Conservation (phyloP, 768 basidiomycete genomes). For the Termitomyces sp. region DNA sequence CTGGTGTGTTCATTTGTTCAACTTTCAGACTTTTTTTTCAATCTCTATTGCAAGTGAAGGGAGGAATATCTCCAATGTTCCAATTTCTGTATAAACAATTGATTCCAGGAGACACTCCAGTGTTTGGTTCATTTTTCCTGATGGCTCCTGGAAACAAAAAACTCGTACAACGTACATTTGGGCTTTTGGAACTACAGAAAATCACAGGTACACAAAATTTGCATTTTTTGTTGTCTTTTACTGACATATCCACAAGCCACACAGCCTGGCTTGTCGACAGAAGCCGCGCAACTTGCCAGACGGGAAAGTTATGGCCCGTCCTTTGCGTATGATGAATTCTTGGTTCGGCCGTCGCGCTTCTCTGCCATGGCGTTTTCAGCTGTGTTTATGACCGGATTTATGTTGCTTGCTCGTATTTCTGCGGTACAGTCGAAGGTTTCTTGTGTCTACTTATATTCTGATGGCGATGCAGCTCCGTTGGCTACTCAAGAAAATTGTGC, state of each 20-base stretch:
- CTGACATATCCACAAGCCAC: not conserved
- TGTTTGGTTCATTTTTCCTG: slow-evolving; percentile 31
- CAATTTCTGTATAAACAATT: slow-evolving; percentile 30
- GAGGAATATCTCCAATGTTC: slow-evolving; percentile 15
- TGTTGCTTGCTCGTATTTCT: slow-evolving; percentile 25
- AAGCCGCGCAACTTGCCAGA: slow-evolving; percentile 14
- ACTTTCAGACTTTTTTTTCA: not conserved
- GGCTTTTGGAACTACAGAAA: slow-evolving; percentile 32
- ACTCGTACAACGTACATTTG: slow-evolving; percentile 42
- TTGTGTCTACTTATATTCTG: not conserved
- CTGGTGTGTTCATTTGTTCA: not conserved
- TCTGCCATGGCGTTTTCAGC: slow-evolving; percentile 35
- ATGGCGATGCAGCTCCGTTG: slow-evolving; percentile 41
- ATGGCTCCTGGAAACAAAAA: slow-evolving; percentile 36
- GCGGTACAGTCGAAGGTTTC: slow-evolving; percentile 29
- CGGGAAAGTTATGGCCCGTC: slow-evolving; percentile 52
- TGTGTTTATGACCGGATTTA: slow-evolving; percentile 25
- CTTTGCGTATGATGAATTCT: slow-evolving; percentile 76
- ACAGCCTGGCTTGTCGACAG: not conserved
- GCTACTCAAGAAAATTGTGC: slow-evolving; percentile 44
- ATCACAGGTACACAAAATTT: slow-evolving; percentile 11
- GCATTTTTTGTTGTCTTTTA: not conserved
- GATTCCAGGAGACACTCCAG: slow-evolving; percentile 27
- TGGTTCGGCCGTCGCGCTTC: slow-evolving; percentile 32
- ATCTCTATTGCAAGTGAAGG: slow-evolving; percentile 2